Conservation (phyloP, 139 green algal species). For the Tetradesmus lagerheimii region DNA sequence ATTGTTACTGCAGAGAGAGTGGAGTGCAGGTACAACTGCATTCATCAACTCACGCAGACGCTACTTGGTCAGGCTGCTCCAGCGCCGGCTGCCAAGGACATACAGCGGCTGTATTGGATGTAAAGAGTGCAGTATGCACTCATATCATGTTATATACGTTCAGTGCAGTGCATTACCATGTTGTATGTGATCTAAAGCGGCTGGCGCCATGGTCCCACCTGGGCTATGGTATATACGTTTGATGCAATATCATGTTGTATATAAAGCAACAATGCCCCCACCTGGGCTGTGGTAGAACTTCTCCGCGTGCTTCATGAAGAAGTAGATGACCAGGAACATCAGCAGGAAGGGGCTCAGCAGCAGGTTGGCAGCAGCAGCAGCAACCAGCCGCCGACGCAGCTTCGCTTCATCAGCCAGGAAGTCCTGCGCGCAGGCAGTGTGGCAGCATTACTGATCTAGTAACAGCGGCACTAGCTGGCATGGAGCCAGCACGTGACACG, state of each 20-base stretch:
- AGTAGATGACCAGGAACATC: conserved; percentile 95
- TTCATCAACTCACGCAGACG: conserved; percentile 90
- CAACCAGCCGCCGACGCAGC: conserved; percentile 58
- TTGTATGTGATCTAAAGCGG: too few relatives aligned
- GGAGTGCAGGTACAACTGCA: too few relatives aligned
- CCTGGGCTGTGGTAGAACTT: conserved; percentile 91
- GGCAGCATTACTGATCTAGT: too few relatives aligned
- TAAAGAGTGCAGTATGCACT: background rate
- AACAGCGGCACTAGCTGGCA: too few relatives aligned
- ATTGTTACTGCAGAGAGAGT: too few relatives aligned
- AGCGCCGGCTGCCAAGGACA: conserved; percentile 64
- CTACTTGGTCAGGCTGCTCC: conserved; percentile 85
- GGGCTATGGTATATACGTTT: too few relatives aligned
- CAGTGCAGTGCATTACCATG: too few relatives aligned
- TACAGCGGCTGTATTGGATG: too few relatives aligned
- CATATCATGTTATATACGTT: too few relatives aligned
- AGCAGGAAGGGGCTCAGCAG: conserved; percentile 91
- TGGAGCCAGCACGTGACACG: too few relatives aligned
- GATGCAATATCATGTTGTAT: too few relatives aligned
- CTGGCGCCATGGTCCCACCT: too few relatives aligned
- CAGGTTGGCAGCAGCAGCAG: conserved; percentile 76
- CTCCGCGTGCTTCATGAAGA: conserved; percentile 95
- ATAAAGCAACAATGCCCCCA: background rate
- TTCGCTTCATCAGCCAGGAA: conserved; percentile 51
- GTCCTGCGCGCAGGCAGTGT: conserved; percentile 19